Evolutionary conservation across 257 asterid genomes (phyloP), one percentile per base, ranked within the genome.

Genomic region (Verbascum thapsus): DNA sequence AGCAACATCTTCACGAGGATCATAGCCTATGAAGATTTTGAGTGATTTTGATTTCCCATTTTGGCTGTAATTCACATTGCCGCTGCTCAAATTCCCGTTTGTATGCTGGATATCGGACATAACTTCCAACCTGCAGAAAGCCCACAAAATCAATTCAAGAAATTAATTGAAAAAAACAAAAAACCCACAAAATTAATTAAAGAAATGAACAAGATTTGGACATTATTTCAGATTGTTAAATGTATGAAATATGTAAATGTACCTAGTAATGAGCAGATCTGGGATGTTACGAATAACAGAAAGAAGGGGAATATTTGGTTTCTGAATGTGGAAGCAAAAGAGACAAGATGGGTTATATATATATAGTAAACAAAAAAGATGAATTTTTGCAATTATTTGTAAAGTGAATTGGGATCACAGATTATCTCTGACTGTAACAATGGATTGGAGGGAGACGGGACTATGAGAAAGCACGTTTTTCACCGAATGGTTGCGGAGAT

Each of bases 21-120:
- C 96, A 61, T 90, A 90, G 11, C 98, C 98, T 45, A 90, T 58
- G 74, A 90, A 85, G 32, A 90, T 70, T 94, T 83, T 87, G 68
- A 87, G 83, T 30, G 50, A 6, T 45, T 26, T 61, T 22, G 23
- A 35, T 10, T 53, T 71, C 47, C 70, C 81, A 64, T 67, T 71
- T 20, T 20, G 38, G 53, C 16, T n/a, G n/a, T n/a, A 20, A 53
- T 11, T 53, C 10, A 26, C 63, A 32, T 38, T 8, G 12, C 34
- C 70, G 30, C 70, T 70, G 69, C 51, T 70, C 63, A 34, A 16
- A 47, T 74, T 68, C 43, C 11, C 40, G 39, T 41, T 51, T 39
- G 35, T 32, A 39, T n/a, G n/a, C n/a, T n/a, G n/a, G n/a, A 10
- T 61, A 5, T 45, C 50, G 10, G 76, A 57, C 79, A 73, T 77